These are phyloP conservation scores for Vinca major DNA, from an alignment of 305 asterid species.

Conservation along the genomic window DNA sequence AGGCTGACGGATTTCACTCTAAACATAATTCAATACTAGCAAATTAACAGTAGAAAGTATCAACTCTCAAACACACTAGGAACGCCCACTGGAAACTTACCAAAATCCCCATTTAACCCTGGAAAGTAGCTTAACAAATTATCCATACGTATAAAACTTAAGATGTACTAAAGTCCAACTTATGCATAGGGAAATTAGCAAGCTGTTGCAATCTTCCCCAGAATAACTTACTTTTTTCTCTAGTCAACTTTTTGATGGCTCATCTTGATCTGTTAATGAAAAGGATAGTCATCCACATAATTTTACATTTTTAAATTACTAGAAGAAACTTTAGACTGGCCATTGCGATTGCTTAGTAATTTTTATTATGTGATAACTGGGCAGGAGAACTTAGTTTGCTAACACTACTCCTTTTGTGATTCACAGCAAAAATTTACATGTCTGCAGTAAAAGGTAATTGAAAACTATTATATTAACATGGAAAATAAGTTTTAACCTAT, in stretches of 20 bases:
- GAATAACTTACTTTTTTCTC: neutral
- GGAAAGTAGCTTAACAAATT: neutral
- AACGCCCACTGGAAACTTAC: neutral
- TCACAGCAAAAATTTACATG: neutral
- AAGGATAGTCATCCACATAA: neutral
- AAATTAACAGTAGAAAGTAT: neutral
- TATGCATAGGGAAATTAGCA: neutral
- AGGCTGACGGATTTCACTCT: neutral
- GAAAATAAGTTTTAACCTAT: neutral
- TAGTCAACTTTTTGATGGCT: neutral
- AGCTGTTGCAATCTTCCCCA: neutral
- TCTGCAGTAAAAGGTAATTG: neutral
- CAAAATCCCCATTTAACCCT: neutral
- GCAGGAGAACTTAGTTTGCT: neutral
- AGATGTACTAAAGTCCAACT: neutral
- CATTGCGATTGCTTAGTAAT: neutral
- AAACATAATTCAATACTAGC: neutral
- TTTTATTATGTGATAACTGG: neutral
- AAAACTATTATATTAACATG: neutral
- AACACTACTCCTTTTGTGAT: neutral
- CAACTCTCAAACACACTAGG: neutral
- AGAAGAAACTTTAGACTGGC: neutral
- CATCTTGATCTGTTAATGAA: neutral
- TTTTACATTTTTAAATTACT: slow-evolving; percentile 2
- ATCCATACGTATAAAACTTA: neutral